Evolutionary conservation across 306 rosid genomes (phyloP), one percentile per base, ranked within the genome.

Genomic region (Calophaca sinica): DNA sequence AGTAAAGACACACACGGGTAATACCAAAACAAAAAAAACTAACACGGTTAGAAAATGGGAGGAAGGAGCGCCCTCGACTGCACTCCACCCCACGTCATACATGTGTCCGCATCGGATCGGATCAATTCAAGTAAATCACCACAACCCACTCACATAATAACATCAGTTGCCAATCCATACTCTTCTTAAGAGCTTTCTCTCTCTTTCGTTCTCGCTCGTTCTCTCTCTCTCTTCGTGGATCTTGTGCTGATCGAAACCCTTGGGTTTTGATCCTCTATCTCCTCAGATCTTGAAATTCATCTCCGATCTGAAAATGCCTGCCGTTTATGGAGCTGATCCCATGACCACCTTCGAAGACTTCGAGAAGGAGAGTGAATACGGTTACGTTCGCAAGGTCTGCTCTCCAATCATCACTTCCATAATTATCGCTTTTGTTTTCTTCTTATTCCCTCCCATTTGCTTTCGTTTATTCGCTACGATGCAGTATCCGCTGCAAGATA

Each of bases 281-380:
- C n/a, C 80, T 84, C 88, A 77, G 79, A 81, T 77, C 83, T 76
- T 11, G 51, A 54, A 3, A 7, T 68, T 31, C 66, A 5, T 79
- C 74, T 15, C 77, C 62, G 81, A 68, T 66, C 58, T 44, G 51
- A 86, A 79, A 82, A 96, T 96, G 99, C 96, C 99, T 69, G 83
- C 98, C 31, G 98, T 86, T 36, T 85, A 90, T 71, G 98, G 99
- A 84, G 90, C 82, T 81, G 88, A 82, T 79, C 98, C 90, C 14
- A 58, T 96, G 83, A 96, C 99, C 73, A 96, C 99, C 32, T 96
- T 96, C 79, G 99, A 96, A 57, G 99, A 96, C 77, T 70, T 84
- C 41, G 99, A 96, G 96, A 96, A 92, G 93, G 99, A 96, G 86
- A 96, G 99, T 64, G 99, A 96, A 86, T 96, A 90, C 76, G 99